A percentile compares a stretch with the other conserved stretches of the same genome.
phyloP scores from a whole-genome alignment of 305 asterid genomes.

The Nicotiana rustica region DNA sequence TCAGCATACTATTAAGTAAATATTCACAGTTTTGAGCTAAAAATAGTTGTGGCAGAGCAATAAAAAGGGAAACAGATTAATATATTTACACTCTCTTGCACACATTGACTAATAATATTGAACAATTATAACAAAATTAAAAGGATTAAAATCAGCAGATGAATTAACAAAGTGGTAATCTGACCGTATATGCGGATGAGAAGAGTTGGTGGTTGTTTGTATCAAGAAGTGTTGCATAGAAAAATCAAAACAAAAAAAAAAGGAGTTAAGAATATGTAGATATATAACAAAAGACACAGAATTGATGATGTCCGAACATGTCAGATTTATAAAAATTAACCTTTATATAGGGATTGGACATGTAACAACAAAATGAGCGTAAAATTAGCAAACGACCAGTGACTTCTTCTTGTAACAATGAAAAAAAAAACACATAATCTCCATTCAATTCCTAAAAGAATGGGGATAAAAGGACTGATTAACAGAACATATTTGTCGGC shows the following conservation, averaged over 20 bases:
- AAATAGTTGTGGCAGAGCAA: background rate
- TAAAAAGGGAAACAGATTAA: background rate
- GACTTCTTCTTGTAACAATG: background rate
- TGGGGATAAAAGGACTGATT: background rate
- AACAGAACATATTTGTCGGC: background rate
- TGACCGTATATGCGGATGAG: background rate
- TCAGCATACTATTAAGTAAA: background rate
- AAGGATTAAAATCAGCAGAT: background rate
- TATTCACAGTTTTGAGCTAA: background rate
- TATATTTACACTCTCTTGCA: background rate
- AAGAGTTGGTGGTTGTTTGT: background rate
- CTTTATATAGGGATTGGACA: background rate
- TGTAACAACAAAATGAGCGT: background rate
- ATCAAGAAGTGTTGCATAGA: background rate
- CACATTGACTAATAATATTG: background rate
- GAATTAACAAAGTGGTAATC: background rate
- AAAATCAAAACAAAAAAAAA: background rate
- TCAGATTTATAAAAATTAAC: background rate
- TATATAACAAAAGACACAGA: background rate
- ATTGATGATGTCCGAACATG: background rate
- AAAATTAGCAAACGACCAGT: background rate
- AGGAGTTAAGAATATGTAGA: background rate
- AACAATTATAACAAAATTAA: background rate
- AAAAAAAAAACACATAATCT: background rate
- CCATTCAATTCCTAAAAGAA: conserved; percentile 20